A percentile compares a stretch with the other conserved stretches of the same genome.
Conservation (phyloP, 441 rosid species). For the Dalechampia spathulata region DNA sequence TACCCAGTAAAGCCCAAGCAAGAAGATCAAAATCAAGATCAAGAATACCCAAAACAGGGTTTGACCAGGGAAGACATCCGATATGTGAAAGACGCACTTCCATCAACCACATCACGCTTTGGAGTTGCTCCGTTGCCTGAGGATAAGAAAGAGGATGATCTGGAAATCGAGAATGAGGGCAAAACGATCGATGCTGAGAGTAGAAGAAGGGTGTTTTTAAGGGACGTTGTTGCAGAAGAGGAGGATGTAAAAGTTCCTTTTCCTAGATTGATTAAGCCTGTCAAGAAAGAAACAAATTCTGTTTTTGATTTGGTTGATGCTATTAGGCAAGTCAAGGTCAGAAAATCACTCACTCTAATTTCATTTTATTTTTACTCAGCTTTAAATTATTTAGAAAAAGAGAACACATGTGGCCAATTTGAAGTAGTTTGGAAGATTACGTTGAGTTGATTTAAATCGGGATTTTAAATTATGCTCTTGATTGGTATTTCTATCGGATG, state of each 20-base stretch:
- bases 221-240: slow-evolving; percentile 24
- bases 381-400: too few relatives aligned
- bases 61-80: slow-evolving; percentile 73
- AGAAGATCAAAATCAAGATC: slow-evolving; percentile 5
- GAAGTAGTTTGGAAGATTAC: too few relatives aligned
- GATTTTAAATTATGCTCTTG: too few relatives aligned
- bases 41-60: slow-evolving; percentile 15
- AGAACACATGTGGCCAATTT: too few relatives aligned
- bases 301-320: slow-evolving; percentile 77
- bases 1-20: slow-evolving; percentile 52
- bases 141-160: slow-evolving; percentile 25
- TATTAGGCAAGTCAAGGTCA: slow-evolving; percentile 79
- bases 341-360: too few relatives aligned
- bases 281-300: slow-evolving; percentile 52
- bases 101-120: slow-evolving; percentile 51
- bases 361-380: not conserved
- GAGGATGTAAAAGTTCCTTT: slow-evolving; percentile 46
- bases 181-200: slow-evolving; percentile 30
- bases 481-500: too few relatives aligned
- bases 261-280: slow-evolving; percentile 54
- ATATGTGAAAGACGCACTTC: slow-evolving; percentile 51
- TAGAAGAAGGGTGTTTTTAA: slow-evolving; percentile 26
- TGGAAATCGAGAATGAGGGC: slow-evolving; percentile 39
- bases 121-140: slow-evolving; percentile 91
- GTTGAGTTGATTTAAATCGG: too few relatives aligned